These are phyloP conservation scores for Pleurostoma richardsiae DNA, from an alignment of 2,329 filamentous ascomycete species.

Conservation along the genomic window DNA sequence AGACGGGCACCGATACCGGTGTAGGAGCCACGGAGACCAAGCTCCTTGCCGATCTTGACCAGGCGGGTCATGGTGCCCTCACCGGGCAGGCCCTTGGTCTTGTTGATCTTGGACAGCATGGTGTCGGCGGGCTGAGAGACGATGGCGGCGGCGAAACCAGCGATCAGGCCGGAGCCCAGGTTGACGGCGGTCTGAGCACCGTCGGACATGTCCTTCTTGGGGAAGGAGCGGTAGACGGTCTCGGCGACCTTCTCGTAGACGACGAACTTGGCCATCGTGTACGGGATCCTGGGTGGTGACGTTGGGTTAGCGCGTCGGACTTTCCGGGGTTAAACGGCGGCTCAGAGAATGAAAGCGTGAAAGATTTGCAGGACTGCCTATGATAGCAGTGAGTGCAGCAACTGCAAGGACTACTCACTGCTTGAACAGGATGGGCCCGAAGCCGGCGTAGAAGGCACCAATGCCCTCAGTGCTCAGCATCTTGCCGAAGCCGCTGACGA, in stretches of 20 bases:
- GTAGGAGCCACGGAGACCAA: slow-evolving; percentile 62
- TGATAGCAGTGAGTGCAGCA: neutral
- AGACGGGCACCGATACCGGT: slow-evolving; percentile 65
- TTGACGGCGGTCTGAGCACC: slow-evolving; percentile 53
- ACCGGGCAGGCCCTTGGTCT: slow-evolving; percentile 65
- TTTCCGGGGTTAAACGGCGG: neutral
- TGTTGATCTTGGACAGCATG: slow-evolving; percentile 77
- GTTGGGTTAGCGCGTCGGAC: neutral
- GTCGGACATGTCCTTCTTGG: slow-evolving; percentile 18
- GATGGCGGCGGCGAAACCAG: slow-evolving; percentile 68
- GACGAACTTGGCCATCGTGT: slow-evolving; percentile 17
- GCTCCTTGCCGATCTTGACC: slow-evolving; percentile 67
- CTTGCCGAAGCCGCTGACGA: slow-evolving; percentile 75
- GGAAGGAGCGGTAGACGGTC: slow-evolving; percentile 13
- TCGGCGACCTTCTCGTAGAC: slow-evolving; percentile 17
- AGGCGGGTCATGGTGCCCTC: slow-evolving; percentile 63
- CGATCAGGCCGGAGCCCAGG: slow-evolving; percentile 65
- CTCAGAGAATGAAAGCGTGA: neutral
- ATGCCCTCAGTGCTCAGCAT: slow-evolving; percentile 78
- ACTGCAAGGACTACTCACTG: slow-evolving; percentile 46
- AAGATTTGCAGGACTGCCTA: too few relatives aligned
- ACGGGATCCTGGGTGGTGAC: slow-evolving; percentile 12
- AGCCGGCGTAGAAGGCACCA: slow-evolving; percentile 85
- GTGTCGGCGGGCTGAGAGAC: slow-evolving; percentile 72
- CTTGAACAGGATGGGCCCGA: slow-evolving; percentile 82